These are phyloP conservation scores for Penicillium sp. DNA, from an alignment of 2,329 filamentous ascomycete genomes.

Conservation along the genomic window DNA sequence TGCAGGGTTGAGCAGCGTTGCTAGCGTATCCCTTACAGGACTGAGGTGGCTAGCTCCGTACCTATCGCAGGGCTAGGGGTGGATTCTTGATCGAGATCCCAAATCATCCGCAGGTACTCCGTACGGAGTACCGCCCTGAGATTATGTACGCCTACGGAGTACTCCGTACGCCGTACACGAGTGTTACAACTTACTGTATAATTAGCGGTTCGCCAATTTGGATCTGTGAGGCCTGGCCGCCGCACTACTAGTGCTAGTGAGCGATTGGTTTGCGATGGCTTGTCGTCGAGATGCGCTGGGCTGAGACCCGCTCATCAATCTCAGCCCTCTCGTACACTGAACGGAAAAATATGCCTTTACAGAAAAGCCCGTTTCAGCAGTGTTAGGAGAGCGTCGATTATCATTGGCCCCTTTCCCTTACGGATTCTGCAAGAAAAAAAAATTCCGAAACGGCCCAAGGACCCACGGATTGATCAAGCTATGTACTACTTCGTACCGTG, in stretches of 20 bases:
- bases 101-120: neutral
- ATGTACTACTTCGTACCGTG: neutral
- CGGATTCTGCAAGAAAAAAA: constrained; percentile 3
- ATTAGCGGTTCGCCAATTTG: neutral
- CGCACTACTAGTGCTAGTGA: neutral
- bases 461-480: constrained; percentile 2
- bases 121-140: neutral
- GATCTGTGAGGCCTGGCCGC: neutral
- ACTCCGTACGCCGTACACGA: neutral
- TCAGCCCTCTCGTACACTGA: constrained; percentile 5
- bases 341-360: neutral
- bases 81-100: constrained; percentile 7
- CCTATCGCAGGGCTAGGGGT: constrained; percentile 6
- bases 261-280: neutral
- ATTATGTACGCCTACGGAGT: neutral
- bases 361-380: neutral
- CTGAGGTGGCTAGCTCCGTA: neutral
- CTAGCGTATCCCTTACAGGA: constrained; percentile 2
- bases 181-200: too few relatives aligned
- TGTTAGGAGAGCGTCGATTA: neutral
- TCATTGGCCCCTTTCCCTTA: neutral
- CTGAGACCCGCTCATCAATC: constrained; percentile 7
- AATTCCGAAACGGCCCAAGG: constrained; percentile 4
- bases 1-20: neutral
- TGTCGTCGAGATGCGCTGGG: constrained; percentile 5